Evolutionary conservation across 257 asterid species (phyloP), one percentile per base, ranked within the genome.

Genomic region (Scutellaria baicalensis): DNA sequence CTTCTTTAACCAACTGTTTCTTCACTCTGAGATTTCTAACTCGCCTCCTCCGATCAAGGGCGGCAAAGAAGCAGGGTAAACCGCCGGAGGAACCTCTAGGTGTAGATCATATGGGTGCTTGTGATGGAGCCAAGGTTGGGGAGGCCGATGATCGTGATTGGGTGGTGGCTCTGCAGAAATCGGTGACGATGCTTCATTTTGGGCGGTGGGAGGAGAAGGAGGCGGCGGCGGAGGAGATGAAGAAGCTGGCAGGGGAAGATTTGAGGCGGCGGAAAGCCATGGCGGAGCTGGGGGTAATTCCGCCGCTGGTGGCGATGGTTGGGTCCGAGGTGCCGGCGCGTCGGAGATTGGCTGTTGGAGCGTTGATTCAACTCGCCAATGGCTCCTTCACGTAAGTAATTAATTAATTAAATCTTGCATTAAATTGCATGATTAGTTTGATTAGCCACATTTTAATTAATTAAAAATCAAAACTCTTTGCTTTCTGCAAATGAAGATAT

Each of bases 211-310:
- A 86, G 10, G 96, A 93, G 74, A 88, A 89, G 38, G 94, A 84
- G 42, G 77, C 70, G 78, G 98, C 95, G 17, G 96, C 79, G 33
- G 59, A 39, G 18, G 95, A 84, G 83, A 89, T 93, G 40, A 75
- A 68, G 80, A 81, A 60, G 79, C 73, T 93, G 65, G 97, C 93
- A 8, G 86, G 42, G 52, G 82, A 81, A 14, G 87, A 80, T 45
- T 55, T 72, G 64, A 78, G 60, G 82, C 80, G 77, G 77, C 84
- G 89, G 89, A 89, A 74, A 72, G 77, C 71, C 62, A 85, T 93
- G 92, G 97, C 86, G 82, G 94, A 90, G 81, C 96, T 93, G 14
- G 98, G 97, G 5, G 95, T 93, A 38, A 87, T 93, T 66, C 97
- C 89, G 72, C 97, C 98, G 72, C 70, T 93, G 74, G 96, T 93